A percentile compares a stretch with the other conserved stretches of the same genome.
Evolutionary conservation across 2,329 filamentous ascomycete genomes (phyloP).

Genomic region (Alternaria triticimaculans): DNA sequence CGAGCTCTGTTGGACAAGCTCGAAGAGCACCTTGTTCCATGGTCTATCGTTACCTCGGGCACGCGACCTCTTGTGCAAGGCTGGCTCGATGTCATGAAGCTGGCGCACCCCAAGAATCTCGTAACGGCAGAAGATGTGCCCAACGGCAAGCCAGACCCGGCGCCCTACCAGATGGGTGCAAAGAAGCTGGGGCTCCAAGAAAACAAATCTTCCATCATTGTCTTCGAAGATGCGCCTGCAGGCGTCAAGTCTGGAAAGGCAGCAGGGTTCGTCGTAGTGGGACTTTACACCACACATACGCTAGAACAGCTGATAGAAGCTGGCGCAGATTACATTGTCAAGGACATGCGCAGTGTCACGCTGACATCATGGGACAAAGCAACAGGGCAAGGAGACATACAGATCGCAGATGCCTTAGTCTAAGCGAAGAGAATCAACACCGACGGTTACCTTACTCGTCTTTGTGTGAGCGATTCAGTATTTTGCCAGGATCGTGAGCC

Average conservation of each 20-base stretch:
- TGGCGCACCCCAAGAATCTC: slow-evolving; percentile 55
- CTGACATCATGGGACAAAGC: slow-evolving; percentile 63
- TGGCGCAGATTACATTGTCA: slow-evolving; percentile 86
- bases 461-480: neutral
- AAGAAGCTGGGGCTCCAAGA: slow-evolving; percentile 51
- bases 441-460: slow-evolving; percentile 1
- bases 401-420: slow-evolving; percentile 68
- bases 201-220: slow-evolving; percentile 63
- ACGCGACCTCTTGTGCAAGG: slow-evolving; percentile 57
- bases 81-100: slow-evolving; percentile 58
- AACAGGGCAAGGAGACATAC: slow-evolving; percentile 68
- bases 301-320: slow-evolving; percentile 74
- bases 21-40: slow-evolving; percentile 68
- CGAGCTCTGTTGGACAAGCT: slow-evolving; percentile 72
- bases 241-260: slow-evolving; percentile 84
- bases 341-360: slow-evolving; percentile 76
- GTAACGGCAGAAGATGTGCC: slow-evolving; percentile 59
- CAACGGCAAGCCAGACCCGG: slow-evolving; percentile 59
- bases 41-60: slow-evolving; percentile 76
- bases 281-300: slow-evolving; percentile 83
- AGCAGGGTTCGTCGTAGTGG: slow-evolving; percentile 84
- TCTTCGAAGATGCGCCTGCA: slow-evolving; percentile 88
- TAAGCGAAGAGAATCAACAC: slow-evolving; percentile 21
- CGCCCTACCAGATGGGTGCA: slow-evolving; percentile 55
- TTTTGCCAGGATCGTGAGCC: slow-evolving; percentile 1